These are phyloP conservation scores for Solanum chilense DNA, from an alignment of 257 asterid species.

Conservation along the genomic window DNA sequence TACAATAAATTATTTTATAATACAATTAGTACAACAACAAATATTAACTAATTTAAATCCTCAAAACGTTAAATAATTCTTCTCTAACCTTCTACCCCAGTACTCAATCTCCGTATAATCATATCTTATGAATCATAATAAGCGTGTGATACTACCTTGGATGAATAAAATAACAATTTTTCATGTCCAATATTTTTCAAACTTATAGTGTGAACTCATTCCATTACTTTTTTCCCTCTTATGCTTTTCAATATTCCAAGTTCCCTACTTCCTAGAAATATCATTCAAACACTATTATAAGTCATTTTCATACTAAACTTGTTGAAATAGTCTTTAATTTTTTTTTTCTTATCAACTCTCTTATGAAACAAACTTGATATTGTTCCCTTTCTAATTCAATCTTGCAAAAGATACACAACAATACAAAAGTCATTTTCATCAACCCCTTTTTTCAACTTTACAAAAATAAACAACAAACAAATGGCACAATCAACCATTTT, in stretches of 20 bases:
- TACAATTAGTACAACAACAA: too few relatives aligned
- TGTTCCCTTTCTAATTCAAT: not conserved
- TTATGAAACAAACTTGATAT: not conserved
- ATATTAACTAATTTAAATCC: too few relatives aligned
- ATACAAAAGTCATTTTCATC: not conserved
- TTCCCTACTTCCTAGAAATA: not conserved
- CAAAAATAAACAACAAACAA: not conserved
- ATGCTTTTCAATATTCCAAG: not conserved
- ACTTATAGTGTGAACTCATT: not conserved
- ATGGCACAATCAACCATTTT: not conserved
- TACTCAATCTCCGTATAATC: too few relatives aligned
- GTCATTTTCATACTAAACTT: not conserved
- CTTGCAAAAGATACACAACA: not conserved
- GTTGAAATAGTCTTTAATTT: not conserved
- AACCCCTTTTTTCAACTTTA: not conserved
- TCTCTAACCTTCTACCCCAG: not conserved
- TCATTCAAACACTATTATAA: not conserved
- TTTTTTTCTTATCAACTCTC: not conserved
- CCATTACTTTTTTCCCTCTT: not conserved
- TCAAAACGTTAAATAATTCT: not conserved
- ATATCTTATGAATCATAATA: not conserved
- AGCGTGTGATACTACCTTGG: not conserved
- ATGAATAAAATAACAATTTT: not conserved
- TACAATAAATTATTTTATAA: too few relatives aligned
- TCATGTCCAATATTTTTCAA: not conserved